phyloP scores from a whole-genome alignment of 768 basidiomycete species.

The Lactifluus volemus region DNA sequence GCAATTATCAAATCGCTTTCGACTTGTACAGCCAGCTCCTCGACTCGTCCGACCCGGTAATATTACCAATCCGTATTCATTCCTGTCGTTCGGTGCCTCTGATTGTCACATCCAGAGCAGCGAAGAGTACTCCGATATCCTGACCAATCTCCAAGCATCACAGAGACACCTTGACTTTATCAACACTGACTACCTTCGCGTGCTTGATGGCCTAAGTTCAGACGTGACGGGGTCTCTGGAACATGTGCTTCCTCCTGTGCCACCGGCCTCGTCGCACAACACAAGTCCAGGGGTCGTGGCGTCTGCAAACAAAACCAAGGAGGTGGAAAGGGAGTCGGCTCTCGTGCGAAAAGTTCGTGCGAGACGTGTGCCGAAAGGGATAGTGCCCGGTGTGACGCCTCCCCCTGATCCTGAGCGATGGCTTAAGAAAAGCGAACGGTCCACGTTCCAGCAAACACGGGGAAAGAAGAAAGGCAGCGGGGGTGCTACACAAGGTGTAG shows the following conservation, averaged over 20 bases:
- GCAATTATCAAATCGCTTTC: constrained; percentile 62
- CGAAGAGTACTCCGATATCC: constrained; percentile 81
- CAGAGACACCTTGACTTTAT: constrained; percentile 82
- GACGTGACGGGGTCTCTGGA: constrained; percentile 47
- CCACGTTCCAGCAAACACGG: constrained; percentile 42
- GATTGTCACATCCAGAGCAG: constrained; percentile 45
- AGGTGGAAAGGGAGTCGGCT: constrained; percentile 26
- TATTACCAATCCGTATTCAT: constrained; percentile 25
- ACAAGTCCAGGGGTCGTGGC: constrained; percentile 25
- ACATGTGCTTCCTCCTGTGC: constrained; percentile 49
- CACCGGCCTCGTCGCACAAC: constrained; percentile 27
- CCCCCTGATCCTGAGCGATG: constrained; percentile 81
- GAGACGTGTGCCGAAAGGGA: constrained; percentile 66
- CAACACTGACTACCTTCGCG: constrained; percentile 54
- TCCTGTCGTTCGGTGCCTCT: background rate
- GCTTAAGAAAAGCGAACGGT: constrained; percentile 79
- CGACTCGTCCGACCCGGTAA: constrained; percentile 67
- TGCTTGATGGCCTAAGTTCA: constrained; percentile 51
- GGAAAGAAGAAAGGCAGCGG: constrained; percentile 49
- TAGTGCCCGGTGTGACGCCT: constrained; percentile 70
- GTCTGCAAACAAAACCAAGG: constrained; percentile 25
- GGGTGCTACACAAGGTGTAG: constrained; percentile 63
- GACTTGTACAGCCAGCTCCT: constrained; percentile 76
- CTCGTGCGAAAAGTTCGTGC: constrained; percentile 42
- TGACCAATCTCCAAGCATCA: constrained; percentile 77